phyloP scores from a whole-genome alignment of 768 basidiomycete genomes.

The Phanerochaete carnosa region DNA sequence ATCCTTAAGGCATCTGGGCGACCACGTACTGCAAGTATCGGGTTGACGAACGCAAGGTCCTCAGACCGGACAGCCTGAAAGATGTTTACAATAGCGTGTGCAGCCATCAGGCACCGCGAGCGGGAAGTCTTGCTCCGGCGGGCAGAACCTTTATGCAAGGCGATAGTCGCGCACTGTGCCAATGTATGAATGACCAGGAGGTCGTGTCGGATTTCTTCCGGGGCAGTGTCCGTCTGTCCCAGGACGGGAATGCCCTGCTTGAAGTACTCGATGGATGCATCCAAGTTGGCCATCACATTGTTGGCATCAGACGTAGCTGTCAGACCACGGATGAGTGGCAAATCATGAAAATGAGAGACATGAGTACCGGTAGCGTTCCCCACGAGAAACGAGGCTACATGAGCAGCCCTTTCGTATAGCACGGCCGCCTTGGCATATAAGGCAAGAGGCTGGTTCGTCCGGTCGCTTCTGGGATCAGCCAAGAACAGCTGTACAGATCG shows the following conservation, averaged over 20 bases:
- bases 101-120: constrained; percentile 9
- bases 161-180: constrained; percentile 3
- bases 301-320: not conserved
- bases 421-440: constrained; percentile 11
- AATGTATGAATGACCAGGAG: constrained; percentile 10
- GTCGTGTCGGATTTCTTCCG: not conserved
- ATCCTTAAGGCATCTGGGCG: too few relatives aligned
- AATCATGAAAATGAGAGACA: not conserved
- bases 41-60: constrained; percentile 4
- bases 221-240: not conserved
- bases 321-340: not conserved
- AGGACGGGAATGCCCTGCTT: constrained; percentile 3
- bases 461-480: not conserved
- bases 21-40: constrained; percentile 11
- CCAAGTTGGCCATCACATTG: not conserved
- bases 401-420: constrained; percentile 8
- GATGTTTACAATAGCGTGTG: constrained; percentile 3
- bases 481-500: constrained; percentile 8
- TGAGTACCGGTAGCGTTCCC: not conserved
- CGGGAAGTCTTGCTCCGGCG: not conserved
- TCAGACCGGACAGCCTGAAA: not conserved
- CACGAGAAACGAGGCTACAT: not conserved
- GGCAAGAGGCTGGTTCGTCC: not conserved
- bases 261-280: constrained; percentile 12
- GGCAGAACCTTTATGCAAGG: constrained; percentile 1